These are phyloP conservation scores for Piromyces finnis DNA, from an alignment of 192 early-diverging fungal genomes.

Conservation along the genomic window DNA sequence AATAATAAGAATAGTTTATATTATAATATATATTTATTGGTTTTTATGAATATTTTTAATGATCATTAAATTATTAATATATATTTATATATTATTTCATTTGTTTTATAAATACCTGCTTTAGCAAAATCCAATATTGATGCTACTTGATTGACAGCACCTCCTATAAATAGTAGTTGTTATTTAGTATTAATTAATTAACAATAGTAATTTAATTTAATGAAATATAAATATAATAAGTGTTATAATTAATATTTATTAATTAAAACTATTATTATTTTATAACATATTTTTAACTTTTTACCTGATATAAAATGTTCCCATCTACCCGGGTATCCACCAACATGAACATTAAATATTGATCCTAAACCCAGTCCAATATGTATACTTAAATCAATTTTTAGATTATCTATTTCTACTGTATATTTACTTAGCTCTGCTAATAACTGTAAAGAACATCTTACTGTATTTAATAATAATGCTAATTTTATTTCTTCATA, in stretches of 20 bases:
- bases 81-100: no score
- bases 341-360: constrained; percentile 26
- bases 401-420: constrained; percentile 20
- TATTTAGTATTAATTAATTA: no score
- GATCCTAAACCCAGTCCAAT: constrained; percentile 25
- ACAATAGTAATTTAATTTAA: no score
- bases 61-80: no score
- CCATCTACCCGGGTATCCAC: constrained; percentile 18
- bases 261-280: no score
- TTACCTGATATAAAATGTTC: constrained; percentile 23
- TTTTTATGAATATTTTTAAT: no score
- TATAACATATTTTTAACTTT: not conserved
- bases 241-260: no score
- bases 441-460: constrained; percentile 20
- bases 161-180: constrained; percentile 5
- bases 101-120: no score
- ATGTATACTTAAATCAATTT: constrained; percentile 16
- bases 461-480: constrained; percentile 20
- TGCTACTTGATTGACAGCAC: constrained; percentile 23
- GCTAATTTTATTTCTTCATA: constrained; percentile 10
- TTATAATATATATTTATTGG: not conserved
- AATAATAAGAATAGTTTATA: no score
- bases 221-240: no score
- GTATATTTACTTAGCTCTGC: constrained; percentile 21
- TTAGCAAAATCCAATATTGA: constrained; percentile 24